Percentiles rank a stretch among this genome's conserved stretches.
Evolutionary conservation across 306 rosid species (phyloP).

Genomic region (Dryas drummondii): DNA sequence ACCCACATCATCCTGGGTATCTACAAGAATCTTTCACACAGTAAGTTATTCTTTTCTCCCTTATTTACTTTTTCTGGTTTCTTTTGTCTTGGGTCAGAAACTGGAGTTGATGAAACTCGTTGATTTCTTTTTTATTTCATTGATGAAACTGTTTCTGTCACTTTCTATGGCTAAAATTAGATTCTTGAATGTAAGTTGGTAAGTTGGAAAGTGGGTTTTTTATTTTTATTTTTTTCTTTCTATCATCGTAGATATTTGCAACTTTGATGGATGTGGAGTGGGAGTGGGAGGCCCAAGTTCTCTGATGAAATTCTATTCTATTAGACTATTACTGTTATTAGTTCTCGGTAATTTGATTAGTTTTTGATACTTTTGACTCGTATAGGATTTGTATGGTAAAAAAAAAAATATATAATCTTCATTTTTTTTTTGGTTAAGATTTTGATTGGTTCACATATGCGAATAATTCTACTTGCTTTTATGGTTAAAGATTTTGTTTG

Average conservation of each 20-base stretch:
- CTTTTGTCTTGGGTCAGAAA: conserved; percentile 19
- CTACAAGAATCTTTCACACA: conserved; percentile 54
- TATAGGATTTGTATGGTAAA: conserved; percentile 16
- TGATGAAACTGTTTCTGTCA: conserved; percentile 5
- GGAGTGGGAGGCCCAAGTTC: conserved; percentile 1
- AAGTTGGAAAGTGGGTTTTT: conserved; percentile 13
- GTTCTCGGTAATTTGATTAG: conserved; percentile 9
- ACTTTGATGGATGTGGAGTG: conserved; percentile 9
- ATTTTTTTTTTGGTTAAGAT: neutral
- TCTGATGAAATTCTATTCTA: conserved; percentile 20
- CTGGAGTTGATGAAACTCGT: conserved; percentile 2
- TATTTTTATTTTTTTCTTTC: neutral
- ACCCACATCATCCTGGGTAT: conserved; percentile 46
- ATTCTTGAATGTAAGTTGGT: conserved; percentile 15
- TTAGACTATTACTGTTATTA: neutral
- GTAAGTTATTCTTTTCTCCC: conserved; percentile 24
- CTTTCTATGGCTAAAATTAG: conserved; percentile 18
- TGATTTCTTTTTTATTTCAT: neutral
- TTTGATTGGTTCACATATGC: conserved; percentile 1
- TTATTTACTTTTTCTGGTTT: conserved; percentile 7
- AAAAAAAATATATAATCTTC: conserved; percentile 22
- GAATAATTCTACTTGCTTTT: too few relatives aligned
- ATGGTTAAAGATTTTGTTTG: too few relatives aligned
- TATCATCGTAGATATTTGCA: conserved; percentile 3
- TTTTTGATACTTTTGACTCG: conserved; percentile 23